Percentiles rank a stretch among this genome's conserved stretches.
These are phyloP conservation scores for Rosa hybrid DNA, from an alignment of 331 rosid genomes.

Conservation along the genomic window DNA sequence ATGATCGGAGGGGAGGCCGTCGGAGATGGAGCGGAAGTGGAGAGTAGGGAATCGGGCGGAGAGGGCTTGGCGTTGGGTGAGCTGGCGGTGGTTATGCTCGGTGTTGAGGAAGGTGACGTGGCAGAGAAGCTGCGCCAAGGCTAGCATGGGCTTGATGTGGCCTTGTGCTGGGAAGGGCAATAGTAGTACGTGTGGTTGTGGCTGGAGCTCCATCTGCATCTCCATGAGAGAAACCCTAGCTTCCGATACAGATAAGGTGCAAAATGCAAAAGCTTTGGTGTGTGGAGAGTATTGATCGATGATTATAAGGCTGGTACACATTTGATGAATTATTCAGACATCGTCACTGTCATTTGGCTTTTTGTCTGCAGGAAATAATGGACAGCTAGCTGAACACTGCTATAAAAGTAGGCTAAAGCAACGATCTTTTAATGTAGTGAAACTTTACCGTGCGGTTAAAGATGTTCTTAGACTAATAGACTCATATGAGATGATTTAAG, in stretches of 20 bases:
- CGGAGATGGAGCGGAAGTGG: constrained; percentile 27
- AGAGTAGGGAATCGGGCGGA: constrained; percentile 19
- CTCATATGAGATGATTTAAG: too few relatives aligned
- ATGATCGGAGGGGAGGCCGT: constrained; percentile 25
- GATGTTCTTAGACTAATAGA: too few relatives aligned
- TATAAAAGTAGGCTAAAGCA: too few relatives aligned
- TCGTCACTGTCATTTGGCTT: too few relatives aligned
- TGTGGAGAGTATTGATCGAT: background rate
- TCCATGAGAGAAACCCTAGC: background rate
- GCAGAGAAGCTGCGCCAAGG: constrained; percentile 33
- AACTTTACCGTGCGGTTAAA: too few relatives aligned
- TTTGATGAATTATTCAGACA: too few relatives aligned
- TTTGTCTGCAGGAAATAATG: too few relatives aligned
- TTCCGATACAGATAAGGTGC: background rate
- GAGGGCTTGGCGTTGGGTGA: constrained; percentile 21
- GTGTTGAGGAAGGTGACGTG: constrained; percentile 42
- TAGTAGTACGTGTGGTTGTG: constrained; percentile 25
- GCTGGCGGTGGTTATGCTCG: constrained; percentile 20
- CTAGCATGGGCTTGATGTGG: constrained; percentile 44
- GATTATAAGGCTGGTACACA: too few relatives aligned
- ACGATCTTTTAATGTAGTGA: too few relatives aligned
- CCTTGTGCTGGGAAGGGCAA: constrained; percentile 37
- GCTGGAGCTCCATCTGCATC: constrained; percentile 1
- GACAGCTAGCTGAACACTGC: too few relatives aligned
- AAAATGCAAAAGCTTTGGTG: background rate